A percentile compares a stretch with the other conserved stretches of the same genome.
These are phyloP conservation scores for Cyberlindnera saturnus DNA, from an alignment of 805 yeast genomes.

Conservation along the genomic window DNA sequence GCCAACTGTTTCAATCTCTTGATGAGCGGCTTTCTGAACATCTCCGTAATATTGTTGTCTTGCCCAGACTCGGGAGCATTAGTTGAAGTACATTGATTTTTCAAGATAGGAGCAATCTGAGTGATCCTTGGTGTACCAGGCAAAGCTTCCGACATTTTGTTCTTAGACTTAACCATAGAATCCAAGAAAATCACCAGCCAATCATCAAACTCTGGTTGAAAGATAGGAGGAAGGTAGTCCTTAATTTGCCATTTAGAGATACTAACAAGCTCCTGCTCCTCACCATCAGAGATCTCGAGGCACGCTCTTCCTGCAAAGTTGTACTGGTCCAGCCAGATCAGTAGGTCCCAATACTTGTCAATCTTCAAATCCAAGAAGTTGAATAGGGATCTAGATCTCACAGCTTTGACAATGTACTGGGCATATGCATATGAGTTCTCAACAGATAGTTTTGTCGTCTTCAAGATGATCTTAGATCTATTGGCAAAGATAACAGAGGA, in stretches of 20 bases:
- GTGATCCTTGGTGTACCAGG: constrained; percentile 57
- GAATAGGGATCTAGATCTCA: constrained; percentile 76
- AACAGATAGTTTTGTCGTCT: constrained; percentile 70
- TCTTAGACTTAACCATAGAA: constrained; percentile 52
- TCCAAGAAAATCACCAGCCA: constrained; percentile 80
- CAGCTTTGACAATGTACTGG: constrained; percentile 71
- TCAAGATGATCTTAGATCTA: constrained; percentile 64
- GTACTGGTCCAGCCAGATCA: constrained; percentile 91
- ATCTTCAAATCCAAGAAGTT: constrained; percentile 72
- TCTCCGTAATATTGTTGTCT: constrained; percentile 43
- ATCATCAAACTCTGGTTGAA: constrained; percentile 79
- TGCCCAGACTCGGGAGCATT: constrained; percentile 27
- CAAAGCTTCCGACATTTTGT: constrained; percentile 20
- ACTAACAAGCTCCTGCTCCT: constrained; percentile 32
- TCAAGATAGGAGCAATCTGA: constrained; percentile 53
- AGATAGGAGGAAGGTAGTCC: constrained; percentile 63
- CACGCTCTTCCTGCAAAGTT: constrained; percentile 75
- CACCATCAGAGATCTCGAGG: constrained; percentile 29
- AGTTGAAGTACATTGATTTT: constrained; percentile 21
- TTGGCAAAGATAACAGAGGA: constrained; percentile 75
- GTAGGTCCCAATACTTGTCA: constrained; percentile 81
- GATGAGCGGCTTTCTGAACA: constrained; percentile 56
- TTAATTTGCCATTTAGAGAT: constrained; percentile 76
- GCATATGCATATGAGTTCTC: constrained; percentile 90
- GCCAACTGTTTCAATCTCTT: constrained; percentile 61